Conservation (phyloP, 192 early-diverging fungal species). For the Jimgerdemannia lactiflua region DNA sequence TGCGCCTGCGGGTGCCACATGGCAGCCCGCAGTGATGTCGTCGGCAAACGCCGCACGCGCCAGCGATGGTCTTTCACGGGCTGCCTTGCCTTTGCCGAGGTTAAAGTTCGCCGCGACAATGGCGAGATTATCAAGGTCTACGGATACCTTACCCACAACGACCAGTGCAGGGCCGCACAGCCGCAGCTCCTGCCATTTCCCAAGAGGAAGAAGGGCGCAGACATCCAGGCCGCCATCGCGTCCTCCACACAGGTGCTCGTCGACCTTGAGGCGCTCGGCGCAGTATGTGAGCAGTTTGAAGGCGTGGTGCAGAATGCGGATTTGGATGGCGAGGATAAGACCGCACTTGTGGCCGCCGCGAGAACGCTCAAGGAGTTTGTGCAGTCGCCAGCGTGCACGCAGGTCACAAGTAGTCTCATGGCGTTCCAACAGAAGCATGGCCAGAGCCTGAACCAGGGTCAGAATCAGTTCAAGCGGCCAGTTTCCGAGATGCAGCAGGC, state of each 20-base stretch:
- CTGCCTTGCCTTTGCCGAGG: not conserved
- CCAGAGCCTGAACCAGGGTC: not conserved
- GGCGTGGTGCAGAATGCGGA: not conserved
- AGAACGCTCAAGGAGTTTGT: not conserved
- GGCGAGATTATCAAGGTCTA: not conserved
- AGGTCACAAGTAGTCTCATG: not conserved
- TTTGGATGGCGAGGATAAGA: not conserved
- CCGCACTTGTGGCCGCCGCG: not conserved
- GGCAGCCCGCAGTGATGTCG: not conserved
- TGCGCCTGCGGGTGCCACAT: not conserved
- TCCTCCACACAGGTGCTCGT: not conserved
- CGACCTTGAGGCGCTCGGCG: not conserved
- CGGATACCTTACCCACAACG: not conserved
- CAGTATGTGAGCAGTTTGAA: not conserved
- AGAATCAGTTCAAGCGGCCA: not conserved
- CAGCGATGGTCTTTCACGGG: not conserved
- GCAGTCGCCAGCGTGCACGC: not conserved
- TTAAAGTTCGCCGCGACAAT: not conserved
- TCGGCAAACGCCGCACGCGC: not conserved
- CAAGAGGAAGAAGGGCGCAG: not conserved
- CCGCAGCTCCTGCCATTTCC: not conserved
- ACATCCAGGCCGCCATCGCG: not conserved
- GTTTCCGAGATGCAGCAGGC: not conserved
- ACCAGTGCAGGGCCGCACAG: not conserved
- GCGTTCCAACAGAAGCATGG: not conserved